Evolutionary conservation across 139 green algal species (phyloP), one percentile per base, ranked within the genome.

Genomic region (Tetradesmus lagerheimii): DNA sequence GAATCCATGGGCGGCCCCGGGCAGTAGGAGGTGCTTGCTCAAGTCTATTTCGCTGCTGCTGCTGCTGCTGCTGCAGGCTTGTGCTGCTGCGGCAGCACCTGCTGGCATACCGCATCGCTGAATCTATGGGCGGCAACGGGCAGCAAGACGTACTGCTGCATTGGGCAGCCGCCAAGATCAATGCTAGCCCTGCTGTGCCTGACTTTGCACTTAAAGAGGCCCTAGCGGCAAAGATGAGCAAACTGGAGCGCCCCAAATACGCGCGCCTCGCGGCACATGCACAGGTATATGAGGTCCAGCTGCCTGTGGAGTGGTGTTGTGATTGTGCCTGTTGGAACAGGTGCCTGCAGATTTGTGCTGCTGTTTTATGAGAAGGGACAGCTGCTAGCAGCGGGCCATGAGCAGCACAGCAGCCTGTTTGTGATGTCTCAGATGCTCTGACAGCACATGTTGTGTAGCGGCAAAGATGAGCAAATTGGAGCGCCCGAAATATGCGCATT

Each of bases 121-220:
- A 86, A 15, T 37, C 93, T 14, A 53, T 87, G 57, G 77, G 85
- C 20, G 67, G 45, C 43, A 37, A 27, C 34, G 85, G 67, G 14
- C 38, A 64, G 20, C 43, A 83, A 15, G 74, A 64, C 39, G 87
- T 87, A 38, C 86, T 90, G 76, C 76, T 90, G 47, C 94, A 97
- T 86, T 99, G 97, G 97, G 97, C 97, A 1, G 96, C 94, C 43
- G 92, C 95, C 87, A 98, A 98, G 77, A 97, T 99, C 88, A 92
- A 43, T 27, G 89, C 94, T 0, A 89, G 84, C 29, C 87, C 85
- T 11, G 16, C 67, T 5, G 77, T 94, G 29, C 71, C 93, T 2
- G 96, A 99, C 84, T 86, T 85, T 0, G 80, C 93, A 57, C 88
- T 99, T 29, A 93, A 93, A 50, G 93, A 96, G 5, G 45, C 86